Evolutionary conservation across 495 filamentous ascomycete species (phyloP), one percentile per base, ranked within the genome.

Genomic region (Podospora comata): DNA sequence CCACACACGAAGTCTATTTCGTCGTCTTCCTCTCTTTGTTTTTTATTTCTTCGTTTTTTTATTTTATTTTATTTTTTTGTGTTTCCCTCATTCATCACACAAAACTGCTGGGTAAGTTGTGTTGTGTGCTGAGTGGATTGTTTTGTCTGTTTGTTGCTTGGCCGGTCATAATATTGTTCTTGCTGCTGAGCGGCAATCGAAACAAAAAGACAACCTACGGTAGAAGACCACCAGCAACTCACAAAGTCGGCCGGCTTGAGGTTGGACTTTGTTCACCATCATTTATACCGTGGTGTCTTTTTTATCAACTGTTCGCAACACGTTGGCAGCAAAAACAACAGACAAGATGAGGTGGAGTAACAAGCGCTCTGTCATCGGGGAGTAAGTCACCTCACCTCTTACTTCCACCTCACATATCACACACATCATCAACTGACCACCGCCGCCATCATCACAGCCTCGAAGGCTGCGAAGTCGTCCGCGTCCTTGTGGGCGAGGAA

Each of bases 401-500:
- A 5, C 57, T 63, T 23, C n/a, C 15, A 44, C 65, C 20, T 28
- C 58, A 15, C 27, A 23, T 23, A 23, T 23, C 23, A 19, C 5
- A 11, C 26, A 39, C 44, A 32, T 57, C 23, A 23, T 23, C 23
- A 23, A n/a, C 65, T 70, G 57, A 67, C 58, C 32, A 61, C 19
- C 34, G 26, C 58, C 28, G 23, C 23, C 23, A 23, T 23, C 23
- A 23, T 23, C 23, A 28, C 61, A 79, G 71, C 19, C 60, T 74
- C 20, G 63, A 68, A 55, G 77, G 77, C 32, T 69, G 69, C 56
- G 78, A 81, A 20, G 73, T 68, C 6, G 77, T 83, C 26, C 79
- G 67, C 48, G 74, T 84, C 18, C 61, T 83, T 54, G 79, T 84
- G 53, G 82, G 82, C 1, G 70, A 78, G 7, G 71, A 82, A 54